Evolutionary conservation across 805 yeast species (phyloP).

Genomic region (Candida ascalaphidarum): DNA sequence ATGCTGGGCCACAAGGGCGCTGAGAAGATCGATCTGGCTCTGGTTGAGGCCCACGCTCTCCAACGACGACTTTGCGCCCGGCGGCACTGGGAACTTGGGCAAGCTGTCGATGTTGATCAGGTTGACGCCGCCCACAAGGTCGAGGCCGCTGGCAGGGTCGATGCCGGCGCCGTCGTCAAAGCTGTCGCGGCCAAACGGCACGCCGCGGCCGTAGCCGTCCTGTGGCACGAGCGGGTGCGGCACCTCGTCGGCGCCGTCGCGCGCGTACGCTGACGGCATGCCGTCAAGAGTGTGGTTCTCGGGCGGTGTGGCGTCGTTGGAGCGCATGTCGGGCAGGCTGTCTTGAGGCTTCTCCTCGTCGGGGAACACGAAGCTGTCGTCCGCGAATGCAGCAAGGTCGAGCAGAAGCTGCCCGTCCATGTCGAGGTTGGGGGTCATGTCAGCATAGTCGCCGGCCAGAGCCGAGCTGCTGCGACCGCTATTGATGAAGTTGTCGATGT

Average conservation of each 20-base stretch:
- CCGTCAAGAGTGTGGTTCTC: not conserved
- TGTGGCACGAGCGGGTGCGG: too few relatives aligned
- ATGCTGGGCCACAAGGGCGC: constrained; percentile 68
- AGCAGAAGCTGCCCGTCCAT: constrained; percentile 32
- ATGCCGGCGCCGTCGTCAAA: not conserved
- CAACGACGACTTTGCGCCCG: constrained; percentile 59
- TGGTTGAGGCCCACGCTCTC: constrained; percentile 58
- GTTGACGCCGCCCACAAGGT: constrained; percentile 3
- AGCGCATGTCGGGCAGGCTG: constrained; percentile 1
- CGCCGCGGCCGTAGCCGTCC: not conserved
- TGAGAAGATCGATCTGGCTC: constrained; percentile 65
- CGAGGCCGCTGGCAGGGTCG: constrained; percentile 1
- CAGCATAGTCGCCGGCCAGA: constrained; percentile 14
- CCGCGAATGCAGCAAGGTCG: constrained; percentile 77
- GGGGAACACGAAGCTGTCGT: constrained; percentile 71
- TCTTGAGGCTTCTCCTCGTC: constrained; percentile 62
- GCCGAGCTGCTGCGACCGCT: constrained; percentile 25
- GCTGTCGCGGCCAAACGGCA: not conserved
- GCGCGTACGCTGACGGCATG: not conserved
- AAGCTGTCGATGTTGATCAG: constrained; percentile 29
- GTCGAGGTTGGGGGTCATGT: constrained; percentile 32
- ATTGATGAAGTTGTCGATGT: constrained; percentile 63
- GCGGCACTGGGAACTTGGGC: constrained; percentile 64
- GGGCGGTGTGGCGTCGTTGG: constrained; percentile 1
- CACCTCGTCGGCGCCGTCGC: too few relatives aligned